Conservation (phyloP, 495 filamentous ascomycete genomes). For the Thermothielavioides terrestris region DNA sequence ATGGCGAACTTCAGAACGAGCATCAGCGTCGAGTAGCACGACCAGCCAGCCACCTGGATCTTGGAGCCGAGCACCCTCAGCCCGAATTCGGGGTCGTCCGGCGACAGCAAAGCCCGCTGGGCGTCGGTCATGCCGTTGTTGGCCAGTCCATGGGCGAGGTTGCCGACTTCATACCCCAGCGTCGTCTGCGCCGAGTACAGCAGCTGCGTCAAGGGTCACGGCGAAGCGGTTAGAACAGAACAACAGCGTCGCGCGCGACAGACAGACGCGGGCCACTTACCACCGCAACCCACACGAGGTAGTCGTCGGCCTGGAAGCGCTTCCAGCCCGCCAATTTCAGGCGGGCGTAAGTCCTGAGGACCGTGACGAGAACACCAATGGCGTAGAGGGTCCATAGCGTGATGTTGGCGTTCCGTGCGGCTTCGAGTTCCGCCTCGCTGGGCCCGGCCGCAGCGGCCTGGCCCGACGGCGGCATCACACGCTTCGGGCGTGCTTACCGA, state of each 20-base stretch:
- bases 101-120: constrained; percentile 36
- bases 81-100: constrained; percentile 40
- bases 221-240: not conserved
- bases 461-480: no score
- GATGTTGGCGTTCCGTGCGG: constrained; percentile 29
- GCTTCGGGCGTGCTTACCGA: no score
- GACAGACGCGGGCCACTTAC: no score
- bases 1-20: constrained; percentile 49
- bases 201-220: constrained; percentile 11
- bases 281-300: constrained; percentile 32
- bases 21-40: constrained; percentile 45
- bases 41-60: constrained; percentile 51
- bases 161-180: constrained; percentile 31
- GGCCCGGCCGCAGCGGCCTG: constrained; percentile 21
- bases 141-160: constrained; percentile 46
- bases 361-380: constrained; percentile 28
- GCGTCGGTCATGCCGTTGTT: constrained; percentile 55
- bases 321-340: constrained; percentile 29
- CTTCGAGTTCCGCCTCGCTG: constrained; percentile 23
- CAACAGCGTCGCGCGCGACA: no score
- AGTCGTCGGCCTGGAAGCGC: constrained; percentile 31
- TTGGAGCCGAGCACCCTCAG: constrained; percentile 47
- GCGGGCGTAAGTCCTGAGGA: constrained; percentile 30
- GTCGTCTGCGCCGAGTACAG: constrained; percentile 32
- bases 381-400: constrained; percentile 41